Base-by-base conservation (phyloP, 2,329 filamentous ascomycete species). In the Neonectria faginata region DNA sequence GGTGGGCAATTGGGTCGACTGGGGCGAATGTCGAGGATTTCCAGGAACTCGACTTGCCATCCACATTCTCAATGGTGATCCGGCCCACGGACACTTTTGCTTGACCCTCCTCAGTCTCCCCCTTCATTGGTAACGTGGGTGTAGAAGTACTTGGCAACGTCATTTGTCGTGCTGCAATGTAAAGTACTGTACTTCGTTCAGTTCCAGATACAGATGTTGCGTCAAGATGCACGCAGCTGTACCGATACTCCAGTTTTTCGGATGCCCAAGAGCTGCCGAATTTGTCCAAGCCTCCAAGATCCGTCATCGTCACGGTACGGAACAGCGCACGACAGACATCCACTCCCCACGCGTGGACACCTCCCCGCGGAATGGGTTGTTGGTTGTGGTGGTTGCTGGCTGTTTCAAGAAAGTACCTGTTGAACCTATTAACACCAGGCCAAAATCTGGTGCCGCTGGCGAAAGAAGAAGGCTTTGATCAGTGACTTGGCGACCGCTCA, bases 361-460 rank as follows among this genome's bases (percentile, higher is more conserved):
- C 53, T 44, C 22, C 16, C 25, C 57, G 57, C 52, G 62, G 48
- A 60, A 65, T 50, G 54, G 22, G 22, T 22, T 22, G 25, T 25
- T 25, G 52, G 36, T 33, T 36, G 64, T 67, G 65, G 51, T 16
- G 36, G 14, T 39, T 62, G 67, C 67, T 73, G 60, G 67, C 52
- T 48, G 64, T 53, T 69, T 67, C 65, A 54, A 73, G 71, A 69
- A 66, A 16, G 36, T 52, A 48, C 55, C 60, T 62, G 50, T 50
- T 27, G 45, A 60, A 12, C 45, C 31, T 33, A 50, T 44, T 47
- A 50, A 52, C 53, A 39, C 58, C 53, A 47, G 63, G 41, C 25
- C 54, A 55, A 45, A 29, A 22, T 36, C 27, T n/a, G 5, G 52
- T 62, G 45, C 44, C 36, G 48, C 29, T 39, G 20, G 29, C 22